Evolutionary conservation across 805 yeast genomes (phyloP), one percentile per base, ranked within the genome.

Genomic region (Sugiyamaella lignohabitans): DNA sequence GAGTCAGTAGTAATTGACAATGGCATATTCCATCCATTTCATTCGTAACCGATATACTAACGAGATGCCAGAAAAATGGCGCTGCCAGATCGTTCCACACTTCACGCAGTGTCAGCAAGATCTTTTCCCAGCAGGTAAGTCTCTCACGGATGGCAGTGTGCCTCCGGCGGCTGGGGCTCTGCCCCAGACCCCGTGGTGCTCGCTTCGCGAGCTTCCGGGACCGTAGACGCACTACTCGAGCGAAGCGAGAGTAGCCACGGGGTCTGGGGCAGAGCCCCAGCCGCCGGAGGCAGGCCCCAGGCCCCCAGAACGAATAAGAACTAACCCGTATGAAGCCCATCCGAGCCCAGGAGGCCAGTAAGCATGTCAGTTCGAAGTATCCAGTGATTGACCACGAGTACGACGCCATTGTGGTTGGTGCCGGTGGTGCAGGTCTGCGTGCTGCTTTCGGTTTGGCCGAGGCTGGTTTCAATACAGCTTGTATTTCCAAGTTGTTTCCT

Each of bases 391-490:
- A 91, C 70, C 98, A 91, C 69, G 98, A 93, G 69, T 91, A 93
- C 70, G 98, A 91, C 73, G 88, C 96, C 75, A 80, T 91, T 42
- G 98, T 91, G 50, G 88, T 91, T 46, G 98, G 98, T 63, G 98
- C 98, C 48, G 98, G 98, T 63, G 98, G 98, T 67, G 98, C 98
- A 42, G 98, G 98, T 65, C 74, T 91, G 52, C 82, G 98, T 72
- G 98, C 98, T 37, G 98, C 98, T 34, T 93, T 91, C 59, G 98
- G 98, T 55, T 76, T 91, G 49, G 96, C 97, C 49, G 89, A 87
- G 64, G 95, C 95, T 46, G 98, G 98, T 38, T 91, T 76, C 75
- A 91, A 93, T 69, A 91, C 96, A 40, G 98, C 98, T 32, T 93
- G 98, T 79, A 80, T 91, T 59, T 83, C 97, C 56, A 91, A 91